These are phyloP conservation scores for Giardia muris DNA, from an alignment of 208 protist genomes.

Conservation along the genomic window DNA sequence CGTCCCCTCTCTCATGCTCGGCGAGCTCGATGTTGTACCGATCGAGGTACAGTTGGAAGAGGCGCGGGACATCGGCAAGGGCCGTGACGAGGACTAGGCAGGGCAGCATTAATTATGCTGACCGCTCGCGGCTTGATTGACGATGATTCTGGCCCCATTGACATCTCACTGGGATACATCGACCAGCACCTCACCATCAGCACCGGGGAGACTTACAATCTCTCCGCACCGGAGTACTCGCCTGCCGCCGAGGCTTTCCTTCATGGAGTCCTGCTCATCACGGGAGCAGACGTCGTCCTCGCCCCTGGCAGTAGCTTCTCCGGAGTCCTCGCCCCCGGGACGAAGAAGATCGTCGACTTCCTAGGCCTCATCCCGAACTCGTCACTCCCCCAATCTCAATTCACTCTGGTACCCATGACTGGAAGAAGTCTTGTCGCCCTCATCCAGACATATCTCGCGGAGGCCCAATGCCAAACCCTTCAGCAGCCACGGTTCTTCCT, in stretches of 20 bases:
- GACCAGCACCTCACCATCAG: neutral
- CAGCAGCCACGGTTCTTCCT: neutral
- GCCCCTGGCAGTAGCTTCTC: neutral
- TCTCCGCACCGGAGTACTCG: neutral
- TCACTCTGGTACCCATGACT: neutral
- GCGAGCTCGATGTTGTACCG: too few species aligned
- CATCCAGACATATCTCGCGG: neutral
- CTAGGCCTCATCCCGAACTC: neutral
- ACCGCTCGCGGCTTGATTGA: too few species aligned
- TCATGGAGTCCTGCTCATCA: neutral
- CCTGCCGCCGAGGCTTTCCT: neutral
- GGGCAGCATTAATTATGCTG: too few species aligned
- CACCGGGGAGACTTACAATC: neutral
- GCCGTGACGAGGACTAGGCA: too few species aligned
- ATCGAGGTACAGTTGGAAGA: too few species aligned
- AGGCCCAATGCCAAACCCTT: neutral
- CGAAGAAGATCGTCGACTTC: neutral
- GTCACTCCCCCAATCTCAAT: neutral
- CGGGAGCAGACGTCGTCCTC: neutral
- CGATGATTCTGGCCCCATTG: neutral
- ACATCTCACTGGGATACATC: neutral
- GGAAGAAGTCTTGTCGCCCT: neutral
- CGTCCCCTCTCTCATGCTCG: too few species aligned
- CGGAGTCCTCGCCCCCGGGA: neutral
- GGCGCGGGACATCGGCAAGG: too few species aligned